These are phyloP conservation scores for Septoria petroselini DNA, from an alignment of 2,329 filamentous ascomycete species.

Conservation along the genomic window DNA sequence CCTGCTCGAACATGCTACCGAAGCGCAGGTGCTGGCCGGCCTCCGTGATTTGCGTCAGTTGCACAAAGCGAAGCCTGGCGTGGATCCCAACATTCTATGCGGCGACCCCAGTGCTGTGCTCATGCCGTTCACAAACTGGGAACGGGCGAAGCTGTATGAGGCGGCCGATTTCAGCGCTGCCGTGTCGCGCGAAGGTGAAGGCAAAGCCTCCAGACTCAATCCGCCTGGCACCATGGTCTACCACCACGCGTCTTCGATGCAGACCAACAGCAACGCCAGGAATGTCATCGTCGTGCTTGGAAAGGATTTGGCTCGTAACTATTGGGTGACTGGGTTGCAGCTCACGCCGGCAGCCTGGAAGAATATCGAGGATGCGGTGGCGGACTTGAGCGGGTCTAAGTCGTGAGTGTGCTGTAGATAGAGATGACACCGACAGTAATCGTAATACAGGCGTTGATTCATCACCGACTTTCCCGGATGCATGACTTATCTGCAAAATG, in stretches of 20 bases:
- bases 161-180: conserved; percentile 40
- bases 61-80: background rate
- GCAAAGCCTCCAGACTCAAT: background rate
- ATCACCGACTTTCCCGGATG: no score
- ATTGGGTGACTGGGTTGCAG: conserved; percentile 3
- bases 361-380: no score
- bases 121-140: conserved; percentile 44
- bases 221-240: conserved; percentile 4
- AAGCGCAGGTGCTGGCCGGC: background rate
- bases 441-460: no score
- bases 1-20: background rate
- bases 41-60: background rate
- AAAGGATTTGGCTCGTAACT: background rate
- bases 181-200: conserved; percentile 10
- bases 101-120: conserved; percentile 29
- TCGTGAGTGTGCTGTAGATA: no score
- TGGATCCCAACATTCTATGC: background rate
- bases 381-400: no score
- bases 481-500: no score
- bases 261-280: background rate
- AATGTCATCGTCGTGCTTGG: conserved; percentile 4
- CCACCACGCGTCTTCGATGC: background rate
- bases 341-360: no score
- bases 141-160: conserved; percentile 39
- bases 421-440: no score